Conservation (phyloP, 805 yeast species). For the Yarrowia osloensis region DNA sequence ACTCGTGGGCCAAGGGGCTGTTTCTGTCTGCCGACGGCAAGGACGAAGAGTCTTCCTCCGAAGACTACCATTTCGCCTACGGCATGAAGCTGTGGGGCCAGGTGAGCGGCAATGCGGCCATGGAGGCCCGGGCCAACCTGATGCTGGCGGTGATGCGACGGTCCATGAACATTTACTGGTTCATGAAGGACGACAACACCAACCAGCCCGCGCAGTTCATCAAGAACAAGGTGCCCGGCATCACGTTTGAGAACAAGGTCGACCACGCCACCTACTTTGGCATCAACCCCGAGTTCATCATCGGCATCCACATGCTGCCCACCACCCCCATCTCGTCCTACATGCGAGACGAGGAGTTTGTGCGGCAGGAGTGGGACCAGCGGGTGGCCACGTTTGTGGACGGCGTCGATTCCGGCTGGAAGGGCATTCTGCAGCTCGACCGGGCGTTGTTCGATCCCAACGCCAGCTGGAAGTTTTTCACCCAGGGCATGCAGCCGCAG, state of each 20-base stretch:
- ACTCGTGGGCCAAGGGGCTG: conserved; percentile 74
- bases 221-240: conserved; percentile 66
- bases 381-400: conserved; percentile 48
- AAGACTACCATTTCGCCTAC: conserved; percentile 69
- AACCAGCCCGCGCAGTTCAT: conserved; percentile 55
- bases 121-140: conserved; percentile 59
- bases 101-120: conserved; percentile 53
- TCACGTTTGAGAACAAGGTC: conserved; percentile 68
- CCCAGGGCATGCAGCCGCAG: conserved; percentile 53
- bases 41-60: conserved; percentile 70
- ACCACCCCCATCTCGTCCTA: conserved; percentile 62
- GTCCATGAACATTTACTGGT: conserved; percentile 58
- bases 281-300: conserved; percentile 59
- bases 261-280: conserved; percentile 78
- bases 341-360: conserved; percentile 55
- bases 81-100: conserved; percentile 71
- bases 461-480: conserved; percentile 61
- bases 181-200: conserved; percentile 51
- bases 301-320: conserved; percentile 80
- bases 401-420: conserved; percentile 53
- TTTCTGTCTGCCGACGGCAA: conserved; percentile 65
- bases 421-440: conserved; percentile 69
- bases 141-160: conserved; percentile 58
- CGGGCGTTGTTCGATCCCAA: conserved; percentile 71
- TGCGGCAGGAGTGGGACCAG: conserved; percentile 59